Conservation (phyloP, 2,329 filamentous ascomycete species). For the Juglanconis juglandina region DNA sequence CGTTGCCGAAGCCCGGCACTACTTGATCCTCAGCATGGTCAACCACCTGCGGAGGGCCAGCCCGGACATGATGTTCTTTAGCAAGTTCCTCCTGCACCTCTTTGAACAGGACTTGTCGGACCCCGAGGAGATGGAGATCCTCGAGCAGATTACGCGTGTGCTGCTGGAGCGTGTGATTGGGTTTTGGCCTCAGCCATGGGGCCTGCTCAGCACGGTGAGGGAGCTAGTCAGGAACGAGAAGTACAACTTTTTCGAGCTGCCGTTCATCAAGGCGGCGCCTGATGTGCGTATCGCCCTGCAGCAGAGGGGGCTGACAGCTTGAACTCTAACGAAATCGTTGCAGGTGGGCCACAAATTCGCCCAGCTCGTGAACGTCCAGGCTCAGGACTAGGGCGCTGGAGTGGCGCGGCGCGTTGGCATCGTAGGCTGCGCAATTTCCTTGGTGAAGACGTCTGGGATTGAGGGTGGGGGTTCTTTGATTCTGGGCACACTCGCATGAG, state of each 20-base stretch:
- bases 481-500: neutral
- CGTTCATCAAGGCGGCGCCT: conserved; percentile 84
- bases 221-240: conserved; percentile 89
- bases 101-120: conserved; percentile 74
- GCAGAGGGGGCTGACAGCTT: neutral
- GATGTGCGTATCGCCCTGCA: conserved; percentile 57
- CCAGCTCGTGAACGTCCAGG: neutral
- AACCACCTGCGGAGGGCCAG: conserved; percentile 92
- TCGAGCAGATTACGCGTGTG: conserved; percentile 86
- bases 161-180: conserved; percentile 84
- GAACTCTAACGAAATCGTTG: neutral
- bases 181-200: conserved; percentile 94
- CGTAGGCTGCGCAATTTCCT: too few relatives aligned
- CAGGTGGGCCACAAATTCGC: neutral
- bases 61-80: conserved; percentile 89
- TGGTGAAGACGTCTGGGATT: neutral
- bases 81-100: conserved; percentile 75
- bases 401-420: neutral
- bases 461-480: neutral
- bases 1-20: conserved; percentile 75
- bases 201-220: conserved; percentile 79
- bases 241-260: conserved; percentile 88
- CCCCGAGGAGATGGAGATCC: conserved; percentile 75
- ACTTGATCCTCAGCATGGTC: conserved; percentile 76
- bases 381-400: neutral